A percentile compares a stretch with the other conserved stretches of the same genome.
These are phyloP conservation scores for Butyriboletus regius DNA, from an alignment of 1,284 basidiomycete genomes.

Conservation along the genomic window DNA sequence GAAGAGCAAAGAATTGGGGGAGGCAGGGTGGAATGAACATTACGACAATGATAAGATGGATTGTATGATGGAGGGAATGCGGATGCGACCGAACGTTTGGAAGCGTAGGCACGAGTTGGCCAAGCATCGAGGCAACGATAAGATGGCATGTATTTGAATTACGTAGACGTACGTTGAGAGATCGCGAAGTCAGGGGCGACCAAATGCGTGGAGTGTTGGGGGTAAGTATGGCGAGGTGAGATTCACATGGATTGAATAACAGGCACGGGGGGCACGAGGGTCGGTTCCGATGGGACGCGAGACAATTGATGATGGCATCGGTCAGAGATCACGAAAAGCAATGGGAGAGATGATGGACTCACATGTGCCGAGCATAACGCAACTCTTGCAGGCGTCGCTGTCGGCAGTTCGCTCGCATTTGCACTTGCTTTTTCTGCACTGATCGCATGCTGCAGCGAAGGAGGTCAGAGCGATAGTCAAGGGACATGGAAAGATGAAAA, in stretches of 20 bases:
- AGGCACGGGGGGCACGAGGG: conserved; percentile 1
- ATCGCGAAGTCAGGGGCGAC: conserved; percentile 4
- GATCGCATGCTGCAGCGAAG: conserved; percentile 55
- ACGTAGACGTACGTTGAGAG: conserved; percentile 13
- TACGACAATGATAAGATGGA: conserved; percentile 16
- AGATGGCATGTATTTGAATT: conserved; percentile 2
- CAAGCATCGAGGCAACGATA: conserved; percentile 1
- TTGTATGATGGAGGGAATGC: conserved; percentile 9
- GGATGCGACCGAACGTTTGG: conserved; percentile 3
- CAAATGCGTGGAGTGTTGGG: not conserved
- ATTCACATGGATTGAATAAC: conserved; percentile 2
- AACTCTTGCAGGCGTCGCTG: conserved; percentile 49
- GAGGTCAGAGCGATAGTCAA: conserved; percentile 5
- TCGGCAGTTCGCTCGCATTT: conserved; percentile 26
- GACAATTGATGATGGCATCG: not conserved
- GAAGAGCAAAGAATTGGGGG: conserved; percentile 2
- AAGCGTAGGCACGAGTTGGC: not conserved
- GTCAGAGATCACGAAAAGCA: conserved; percentile 12
- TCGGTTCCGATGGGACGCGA: conserved; percentile 7
- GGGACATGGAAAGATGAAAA: conserved; percentile 10
- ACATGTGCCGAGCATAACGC: conserved; percentile 63
- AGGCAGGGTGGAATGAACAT: conserved; percentile 11
- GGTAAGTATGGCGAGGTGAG: not conserved
- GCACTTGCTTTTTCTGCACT: conserved; percentile 54
- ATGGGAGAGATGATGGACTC: conserved; percentile 29